Base-by-base conservation (phyloP, 805 yeast species). In the Torulaspora gathmanii region DNA sequence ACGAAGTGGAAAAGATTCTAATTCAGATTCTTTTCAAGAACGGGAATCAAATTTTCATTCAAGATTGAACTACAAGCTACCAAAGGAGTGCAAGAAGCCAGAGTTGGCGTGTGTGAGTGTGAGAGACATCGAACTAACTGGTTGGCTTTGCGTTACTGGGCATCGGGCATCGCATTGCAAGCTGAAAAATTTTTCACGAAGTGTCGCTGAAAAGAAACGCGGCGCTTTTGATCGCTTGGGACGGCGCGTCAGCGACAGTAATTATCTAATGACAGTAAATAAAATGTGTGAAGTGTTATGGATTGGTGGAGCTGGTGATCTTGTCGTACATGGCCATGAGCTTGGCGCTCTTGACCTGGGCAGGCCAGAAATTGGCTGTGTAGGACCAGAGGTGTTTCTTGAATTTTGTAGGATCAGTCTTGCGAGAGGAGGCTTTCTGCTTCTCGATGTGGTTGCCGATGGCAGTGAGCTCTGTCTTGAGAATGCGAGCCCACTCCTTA, bases 341-440 rank as follows among this genome's bases (percentile, higher is more conserved):
- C 67, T 83, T 83, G 30, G 71, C 65, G 49, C 91, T 82, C 33
- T 84, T 79, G n/a, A 82, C 96, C 50, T 77, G 76, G 3, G 80
- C 85, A 2, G 96, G 96, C 96, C 96, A 88, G 68, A 80, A 88
- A 43, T 78, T 75, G 16, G 89, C 74, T 4, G 93, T 87, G 62
- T 83, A 87, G 25, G 85, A 77, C 96, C 96, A 88, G 47, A 88
- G 66, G 56, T 87, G 93, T 60, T 77, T 82, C 46, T 71, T 70
- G 46, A 69, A 55, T 57, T 71, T 75, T 5, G 65, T 71, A 23
- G 69, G 59, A 17, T 69, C 69, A 12, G 52, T 52, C 3, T 56
- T 56, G 2, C 50, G 50, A 0, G 60, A 56, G 13, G 61, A 55
- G 12, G 47, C 46, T 17, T 70, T 71, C 31, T 65, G 65, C 42